These are phyloP conservation scores for Anthoceros angustus DNA, from an alignment of 225 moss, liverwort and hornwort genomes.

Conservation along the genomic window DNA sequence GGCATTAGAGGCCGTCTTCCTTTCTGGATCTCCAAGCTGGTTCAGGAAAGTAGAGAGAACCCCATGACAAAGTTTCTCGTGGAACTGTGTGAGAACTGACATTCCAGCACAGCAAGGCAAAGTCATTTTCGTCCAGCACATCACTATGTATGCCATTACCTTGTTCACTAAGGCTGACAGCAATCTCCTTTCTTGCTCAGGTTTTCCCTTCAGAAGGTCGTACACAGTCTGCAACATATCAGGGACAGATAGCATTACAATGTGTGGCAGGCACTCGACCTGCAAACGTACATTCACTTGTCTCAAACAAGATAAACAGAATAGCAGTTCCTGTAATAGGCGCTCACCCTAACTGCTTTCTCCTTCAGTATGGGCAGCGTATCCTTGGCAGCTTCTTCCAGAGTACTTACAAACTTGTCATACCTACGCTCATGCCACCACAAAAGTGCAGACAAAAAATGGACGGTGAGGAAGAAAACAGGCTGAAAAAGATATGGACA, in stretches of 20 bases:
- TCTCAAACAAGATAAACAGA: neutral
- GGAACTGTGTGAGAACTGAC: no score
- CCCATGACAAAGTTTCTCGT: no score
- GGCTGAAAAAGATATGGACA: neutral
- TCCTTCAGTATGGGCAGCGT: slow-evolving; percentile 68
- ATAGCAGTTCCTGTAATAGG: neutral
- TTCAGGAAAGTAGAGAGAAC: no score
- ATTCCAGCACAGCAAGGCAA: no score
- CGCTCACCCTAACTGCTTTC: slow-evolving; percentile 71
- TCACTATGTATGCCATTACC: slow-evolving; percentile 21
- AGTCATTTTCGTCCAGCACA: neutral
- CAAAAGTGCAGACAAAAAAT: no score
- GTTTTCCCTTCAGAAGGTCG: slow-evolving; percentile 67
- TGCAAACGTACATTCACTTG: neutral
- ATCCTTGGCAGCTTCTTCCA: slow-evolving; percentile 88
- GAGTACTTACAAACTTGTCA: slow-evolving; percentile 62
- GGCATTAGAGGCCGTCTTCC: slow-evolving; percentile 84
- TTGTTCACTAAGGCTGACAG: slow-evolving; percentile 84
- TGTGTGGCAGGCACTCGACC: neutral
- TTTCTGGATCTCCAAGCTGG: slow-evolving; percentile 93
- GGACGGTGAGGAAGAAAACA: neutral
- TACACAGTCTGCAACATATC: slow-evolving; percentile 52
- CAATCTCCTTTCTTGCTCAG: slow-evolving; percentile 87
- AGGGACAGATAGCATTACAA: neutral
- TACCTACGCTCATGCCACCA: slow-evolving; percentile 25